These are phyloP conservation scores for Botryotinia calthae DNA, from an alignment of 2,329 filamentous ascomycete genomes.

Conservation along the genomic window DNA sequence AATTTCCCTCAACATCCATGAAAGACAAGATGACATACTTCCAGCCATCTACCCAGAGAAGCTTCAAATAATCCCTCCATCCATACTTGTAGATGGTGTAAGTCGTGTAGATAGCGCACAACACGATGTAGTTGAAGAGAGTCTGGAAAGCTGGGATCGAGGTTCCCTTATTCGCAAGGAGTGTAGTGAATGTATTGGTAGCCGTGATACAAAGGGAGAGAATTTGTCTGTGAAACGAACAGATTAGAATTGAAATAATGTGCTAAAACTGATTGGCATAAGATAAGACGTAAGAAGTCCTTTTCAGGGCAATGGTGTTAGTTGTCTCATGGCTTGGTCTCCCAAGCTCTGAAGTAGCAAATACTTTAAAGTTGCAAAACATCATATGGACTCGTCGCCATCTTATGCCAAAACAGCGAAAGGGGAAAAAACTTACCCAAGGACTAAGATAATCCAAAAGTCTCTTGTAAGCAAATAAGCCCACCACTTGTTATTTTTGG, in stretches of 20 bases:
- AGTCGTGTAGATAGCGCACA: slow-evolving; percentile 77
- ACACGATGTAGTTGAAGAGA: slow-evolving; percentile 87
- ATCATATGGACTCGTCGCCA: slow-evolving; percentile 60
- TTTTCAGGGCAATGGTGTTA: slow-evolving; percentile 84
- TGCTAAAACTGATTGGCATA: neutral
- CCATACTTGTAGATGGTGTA: slow-evolving; percentile 80
- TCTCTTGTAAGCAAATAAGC: slow-evolving; percentile 79
- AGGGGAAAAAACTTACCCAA: slow-evolving; percentile 56
- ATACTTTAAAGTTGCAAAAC: slow-evolving; percentile 89
- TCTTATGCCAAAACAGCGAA: neutral
- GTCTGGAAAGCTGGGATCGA: slow-evolving; percentile 94
- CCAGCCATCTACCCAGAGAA: slow-evolving; percentile 76
- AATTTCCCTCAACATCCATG: slow-evolving; percentile 94
- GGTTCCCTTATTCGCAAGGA: slow-evolving; percentile 65
- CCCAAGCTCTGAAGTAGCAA: slow-evolving; percentile 99
- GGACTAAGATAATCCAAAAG: slow-evolving; percentile 78
- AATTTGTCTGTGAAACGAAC: slow-evolving; percentile 55
- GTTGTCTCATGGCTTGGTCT: slow-evolving; percentile 92
- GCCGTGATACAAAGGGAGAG: slow-evolving; percentile 86
- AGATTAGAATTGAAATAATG: slow-evolving; percentile 21
- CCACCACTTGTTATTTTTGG: slow-evolving; percentile 56
- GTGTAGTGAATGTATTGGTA: slow-evolving; percentile 84
- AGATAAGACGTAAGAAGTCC: slow-evolving; percentile 28
- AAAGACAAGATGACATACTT: slow-evolving; percentile 91
- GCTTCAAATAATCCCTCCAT: slow-evolving; percentile 61